A percentile compares a stretch with the other conserved stretches of the same genome.
phyloP scores from a whole-genome alignment of 768 basidiomycete species.

The Paxillus rubicundulus region DNA sequence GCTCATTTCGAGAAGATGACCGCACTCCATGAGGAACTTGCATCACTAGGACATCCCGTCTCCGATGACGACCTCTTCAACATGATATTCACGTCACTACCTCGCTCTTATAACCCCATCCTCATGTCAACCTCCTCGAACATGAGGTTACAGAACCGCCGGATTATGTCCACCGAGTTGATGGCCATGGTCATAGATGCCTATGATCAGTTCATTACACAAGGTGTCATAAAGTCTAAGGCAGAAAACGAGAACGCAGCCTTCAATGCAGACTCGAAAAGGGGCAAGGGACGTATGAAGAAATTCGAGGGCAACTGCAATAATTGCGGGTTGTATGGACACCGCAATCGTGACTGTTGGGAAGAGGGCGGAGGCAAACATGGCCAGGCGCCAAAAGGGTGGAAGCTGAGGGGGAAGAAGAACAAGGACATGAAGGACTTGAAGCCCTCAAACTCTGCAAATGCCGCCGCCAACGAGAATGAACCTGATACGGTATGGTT shows the following conservation, averaged over 20 bases:
- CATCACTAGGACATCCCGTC: conserved; percentile 27
- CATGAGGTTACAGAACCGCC: neutral
- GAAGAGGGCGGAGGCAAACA: conserved; percentile 4
- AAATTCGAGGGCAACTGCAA: neutral
- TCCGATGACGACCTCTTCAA: neutral
- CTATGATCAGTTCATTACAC: too few relatives aligned
- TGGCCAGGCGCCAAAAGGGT: neutral
- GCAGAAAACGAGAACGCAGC: neutral
- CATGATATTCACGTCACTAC: neutral
- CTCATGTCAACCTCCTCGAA: neutral
- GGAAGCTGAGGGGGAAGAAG: conserved; percentile 1
- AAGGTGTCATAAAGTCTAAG: neutral
- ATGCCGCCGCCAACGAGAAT: neutral
- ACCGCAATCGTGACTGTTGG: conserved; percentile 4
- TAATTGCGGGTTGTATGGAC: conserved; percentile 7
- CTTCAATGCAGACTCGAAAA: neutral
- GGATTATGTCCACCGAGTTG: neutral
- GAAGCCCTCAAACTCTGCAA: neutral
- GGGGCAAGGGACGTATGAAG: neutral
- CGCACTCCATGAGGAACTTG: conserved; percentile 32
- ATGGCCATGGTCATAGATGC: too few relatives aligned
- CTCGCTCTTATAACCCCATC: neutral
- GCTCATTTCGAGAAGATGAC: conserved; percentile 31
- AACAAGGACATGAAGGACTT: neutral
- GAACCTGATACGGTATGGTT: neutral